phyloP scores from a whole-genome alignment of 768 basidiomycete genomes.

The Rhizopogon sp. region DNA sequence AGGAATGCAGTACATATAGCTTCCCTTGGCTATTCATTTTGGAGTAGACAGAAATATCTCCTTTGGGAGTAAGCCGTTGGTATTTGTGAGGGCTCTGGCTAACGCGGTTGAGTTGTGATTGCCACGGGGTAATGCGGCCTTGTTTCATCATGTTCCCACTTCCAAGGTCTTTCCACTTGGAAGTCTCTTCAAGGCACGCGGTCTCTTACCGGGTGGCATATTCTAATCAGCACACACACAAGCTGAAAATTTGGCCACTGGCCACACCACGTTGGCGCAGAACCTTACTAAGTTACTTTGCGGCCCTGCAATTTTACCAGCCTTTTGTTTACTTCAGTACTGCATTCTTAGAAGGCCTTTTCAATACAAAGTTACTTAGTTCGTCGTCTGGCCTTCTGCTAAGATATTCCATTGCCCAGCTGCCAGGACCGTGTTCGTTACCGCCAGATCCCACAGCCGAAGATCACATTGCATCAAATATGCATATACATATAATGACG shows the following conservation, averaged over 20 bases:
- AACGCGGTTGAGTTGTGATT: neutral
- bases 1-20: neutral
- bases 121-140: neutral
- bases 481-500: neutral
- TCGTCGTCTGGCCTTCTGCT: too few relatives aligned
- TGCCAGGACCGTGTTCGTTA: neutral
- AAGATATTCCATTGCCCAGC: neutral
- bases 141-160: neutral
- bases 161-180: neutral
- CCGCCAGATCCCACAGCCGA: neutral
- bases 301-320: neutral
- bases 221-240: neutral
- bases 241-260: neutral
- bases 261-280: neutral
- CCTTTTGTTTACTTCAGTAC: neutral
- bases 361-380: neutral
- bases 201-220: neutral
- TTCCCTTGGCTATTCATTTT: constrained; percentile 1
- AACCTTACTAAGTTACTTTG: neutral
- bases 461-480: neutral
- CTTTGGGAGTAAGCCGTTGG: neutral
- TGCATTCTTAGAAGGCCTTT: neutral
- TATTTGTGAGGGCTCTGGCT: neutral
- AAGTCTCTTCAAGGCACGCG: neutral
- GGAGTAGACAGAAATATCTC: neutral